Conservation (phyloP, 2,329 filamentous ascomycete species). For the Penicillium crustosum region DNA sequence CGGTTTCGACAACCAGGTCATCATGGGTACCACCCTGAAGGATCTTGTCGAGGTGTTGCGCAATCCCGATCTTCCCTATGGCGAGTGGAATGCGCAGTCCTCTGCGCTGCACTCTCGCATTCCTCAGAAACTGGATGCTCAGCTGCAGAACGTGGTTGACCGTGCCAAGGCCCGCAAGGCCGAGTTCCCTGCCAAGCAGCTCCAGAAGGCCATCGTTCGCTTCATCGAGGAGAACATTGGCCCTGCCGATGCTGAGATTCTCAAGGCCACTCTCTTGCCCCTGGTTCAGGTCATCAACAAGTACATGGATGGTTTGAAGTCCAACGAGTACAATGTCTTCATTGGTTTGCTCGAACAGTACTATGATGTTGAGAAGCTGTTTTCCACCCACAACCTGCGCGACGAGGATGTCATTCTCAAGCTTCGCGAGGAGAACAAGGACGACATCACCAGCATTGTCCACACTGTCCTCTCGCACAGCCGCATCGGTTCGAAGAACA, state of each 20-base stretch:
- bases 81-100: slow-evolving; percentile 94
- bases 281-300: slow-evolving; percentile 73
- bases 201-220: slow-evolving; percentile 78
- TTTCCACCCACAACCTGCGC: slow-evolving; percentile 78
- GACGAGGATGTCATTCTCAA: slow-evolving; percentile 93
- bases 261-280: slow-evolving; percentile 72
- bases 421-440: slow-evolving; percentile 94
- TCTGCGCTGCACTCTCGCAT: slow-evolving; percentile 96
- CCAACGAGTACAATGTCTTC: slow-evolving; percentile 83
- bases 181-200: slow-evolving; percentile 89
- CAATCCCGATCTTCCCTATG: slow-evolving; percentile 86
- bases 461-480: slow-evolving; percentile 92
- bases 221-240: slow-evolving; percentile 86
- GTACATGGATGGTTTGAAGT: slow-evolving; percentile 86
- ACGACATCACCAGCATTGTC: slow-evolving; percentile 80
- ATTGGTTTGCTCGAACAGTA: slow-evolving; percentile 77
- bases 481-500: slow-evolving; percentile 89
- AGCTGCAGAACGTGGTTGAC: slow-evolving; percentile 82
- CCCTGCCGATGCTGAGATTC: slow-evolving; percentile 67
- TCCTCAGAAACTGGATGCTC: slow-evolving; percentile 85
- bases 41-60: slow-evolving; percentile 88
- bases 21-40: slow-evolving; percentile 84
- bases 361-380: slow-evolving; percentile 78
- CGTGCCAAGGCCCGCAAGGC: slow-evolving; percentile 71
- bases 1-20: slow-evolving; percentile 95